Percentiles rank a stretch among this genome's conserved stretches.
These are phyloP conservation scores for Trametopsis cervina DNA, from an alignment of 768 basidiomycete species.

Conservation along the genomic window DNA sequence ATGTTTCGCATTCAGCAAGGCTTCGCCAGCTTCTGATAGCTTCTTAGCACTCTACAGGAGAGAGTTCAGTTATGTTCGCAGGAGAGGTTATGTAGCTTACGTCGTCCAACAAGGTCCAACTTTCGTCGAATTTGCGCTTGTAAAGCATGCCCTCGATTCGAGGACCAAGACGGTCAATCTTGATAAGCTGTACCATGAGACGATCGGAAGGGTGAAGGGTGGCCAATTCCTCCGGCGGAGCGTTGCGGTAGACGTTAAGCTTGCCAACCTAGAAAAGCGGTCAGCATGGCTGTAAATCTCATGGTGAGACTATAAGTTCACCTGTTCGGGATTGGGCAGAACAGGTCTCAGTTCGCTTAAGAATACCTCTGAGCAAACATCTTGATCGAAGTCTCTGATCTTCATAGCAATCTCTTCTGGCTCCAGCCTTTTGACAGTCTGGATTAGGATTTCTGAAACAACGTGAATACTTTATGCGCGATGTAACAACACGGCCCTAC, in stretches of 20 bases:
- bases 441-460: conserved; percentile 79
- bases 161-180: conserved; percentile 82
- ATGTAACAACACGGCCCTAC: conserved; percentile 26
- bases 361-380: conserved; percentile 84
- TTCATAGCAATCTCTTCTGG: conserved; percentile 82
- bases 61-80: neutral
- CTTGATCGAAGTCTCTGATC: conserved; percentile 82
- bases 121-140: conserved; percentile 82
- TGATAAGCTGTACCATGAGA: conserved; percentile 94
- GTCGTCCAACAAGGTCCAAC: conserved; percentile 74
- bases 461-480: neutral
- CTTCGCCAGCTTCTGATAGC: conserved; percentile 72
- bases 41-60: conserved; percentile 67
- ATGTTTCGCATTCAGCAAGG: conserved; percentile 70
- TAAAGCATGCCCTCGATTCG: conserved; percentile 97
- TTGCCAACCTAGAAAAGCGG: conserved; percentile 59
- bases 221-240: conserved; percentile 80
- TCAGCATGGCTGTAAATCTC: no score
- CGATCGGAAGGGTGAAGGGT: conserved; percentile 92
- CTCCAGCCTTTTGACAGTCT: conserved; percentile 73
- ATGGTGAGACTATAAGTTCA: no score
- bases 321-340: conserved; percentile 88
- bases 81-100: conserved; percentile 33
- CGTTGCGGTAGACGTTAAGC: conserved; percentile 81
- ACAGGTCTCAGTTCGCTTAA: conserved; percentile 83